Evolutionary conservation across 2,329 filamentous ascomycete genomes (phyloP).

Genomic region (Lachnum nothofagi): DNA sequence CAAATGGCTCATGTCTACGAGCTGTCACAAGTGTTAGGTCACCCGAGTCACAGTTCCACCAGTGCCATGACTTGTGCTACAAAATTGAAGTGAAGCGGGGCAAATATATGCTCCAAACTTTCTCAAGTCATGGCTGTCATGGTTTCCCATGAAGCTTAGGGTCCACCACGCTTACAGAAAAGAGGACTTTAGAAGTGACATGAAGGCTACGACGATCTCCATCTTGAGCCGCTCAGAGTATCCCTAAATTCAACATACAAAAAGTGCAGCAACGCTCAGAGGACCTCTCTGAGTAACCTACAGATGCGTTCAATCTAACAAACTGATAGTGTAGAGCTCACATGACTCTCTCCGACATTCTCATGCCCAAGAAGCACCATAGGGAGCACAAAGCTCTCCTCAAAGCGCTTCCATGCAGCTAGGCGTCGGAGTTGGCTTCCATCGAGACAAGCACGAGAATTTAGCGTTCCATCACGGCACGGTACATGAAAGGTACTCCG

Average conservation of each 20-base stretch:
- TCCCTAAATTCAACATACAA: neutral
- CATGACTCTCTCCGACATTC: too few relatives aligned
- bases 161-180: neutral
- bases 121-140: too few relatives aligned
- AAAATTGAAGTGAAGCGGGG: neutral
- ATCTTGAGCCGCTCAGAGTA: neutral
- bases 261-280: neutral
- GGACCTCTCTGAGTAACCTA: too few relatives aligned
- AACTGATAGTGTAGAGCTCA: neutral
- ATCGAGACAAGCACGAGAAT: neutral
- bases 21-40: conserved; percentile 1
- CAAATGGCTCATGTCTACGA: neutral
- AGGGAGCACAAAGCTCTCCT: neutral
- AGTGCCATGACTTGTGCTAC: neutral
- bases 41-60: neutral
- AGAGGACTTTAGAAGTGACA: neutral
- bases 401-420: neutral
- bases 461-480: conserved; percentile 4
- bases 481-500: neutral
- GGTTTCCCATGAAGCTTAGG: neutral
- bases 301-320: neutral
- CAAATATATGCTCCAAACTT: neutral
- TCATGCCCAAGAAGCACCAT: neutral
- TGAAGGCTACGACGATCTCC: neutral
- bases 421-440: neutral